These are phyloP conservation scores for Fusarium goolgardi DNA, from an alignment of 2,329 filamentous ascomycete genomes.

Conservation along the genomic window DNA sequence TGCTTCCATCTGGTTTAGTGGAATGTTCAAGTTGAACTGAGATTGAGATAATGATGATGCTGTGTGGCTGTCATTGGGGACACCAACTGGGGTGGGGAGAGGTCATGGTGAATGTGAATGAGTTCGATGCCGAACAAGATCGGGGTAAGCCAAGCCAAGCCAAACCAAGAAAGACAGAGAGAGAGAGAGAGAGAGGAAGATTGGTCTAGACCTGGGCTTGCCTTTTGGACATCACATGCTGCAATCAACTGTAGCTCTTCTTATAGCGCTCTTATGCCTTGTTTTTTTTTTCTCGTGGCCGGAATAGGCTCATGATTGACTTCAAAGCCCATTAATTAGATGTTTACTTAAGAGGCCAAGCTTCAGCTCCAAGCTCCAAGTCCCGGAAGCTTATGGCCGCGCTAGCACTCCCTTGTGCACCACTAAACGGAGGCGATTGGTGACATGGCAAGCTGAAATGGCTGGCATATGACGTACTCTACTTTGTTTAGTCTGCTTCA, in stretches of 20 bases:
- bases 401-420: slow-evolving; percentile 28
- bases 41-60: slow-evolving; percentile 29
- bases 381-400: slow-evolving; percentile 39
- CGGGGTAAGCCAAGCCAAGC: background rate
- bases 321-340: background rate
- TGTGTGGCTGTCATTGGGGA: slow-evolving; percentile 26
- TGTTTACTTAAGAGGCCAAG: slow-evolving; percentile 24
- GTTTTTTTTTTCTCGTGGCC: background rate
- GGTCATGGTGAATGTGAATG: background rate
- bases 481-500: slow-evolving; percentile 36
- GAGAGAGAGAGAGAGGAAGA: background rate
- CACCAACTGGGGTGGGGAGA: slow-evolving; percentile 1
- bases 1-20: slow-evolving; percentile 8
- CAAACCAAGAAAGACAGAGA: background rate
- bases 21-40: slow-evolving; percentile 14
- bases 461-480: slow-evolving; percentile 44
- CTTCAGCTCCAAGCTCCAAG: slow-evolving; percentile 18
- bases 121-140: background rate
- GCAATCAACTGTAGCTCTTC: background rate
- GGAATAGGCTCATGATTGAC: slow-evolving; percentile 7
- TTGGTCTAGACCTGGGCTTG: background rate
- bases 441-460: slow-evolving; percentile 17
- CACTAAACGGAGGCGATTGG: slow-evolving; percentile 33
- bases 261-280: background rate
- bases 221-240: background rate